Conservation (phyloP, 495 filamentous ascomycete species). For the Collariella sp. region DNA sequence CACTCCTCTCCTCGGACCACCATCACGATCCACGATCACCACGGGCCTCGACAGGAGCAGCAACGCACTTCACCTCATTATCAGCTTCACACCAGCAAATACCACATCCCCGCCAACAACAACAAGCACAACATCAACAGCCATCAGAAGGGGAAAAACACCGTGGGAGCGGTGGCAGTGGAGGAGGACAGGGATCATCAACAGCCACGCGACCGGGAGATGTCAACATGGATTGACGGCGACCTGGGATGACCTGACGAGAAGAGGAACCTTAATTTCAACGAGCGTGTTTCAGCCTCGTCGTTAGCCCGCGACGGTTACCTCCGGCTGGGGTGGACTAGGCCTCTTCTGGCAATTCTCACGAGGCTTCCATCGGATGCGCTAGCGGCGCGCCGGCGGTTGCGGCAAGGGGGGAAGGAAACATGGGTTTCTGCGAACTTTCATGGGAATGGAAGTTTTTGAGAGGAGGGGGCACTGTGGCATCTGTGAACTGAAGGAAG, state of each 20-base stretch:
- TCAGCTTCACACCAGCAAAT: conserved; percentile 14
- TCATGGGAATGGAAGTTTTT: conserved; percentile 1
- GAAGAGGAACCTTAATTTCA: conserved; percentile 37
- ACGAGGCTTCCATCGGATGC: not conserved
- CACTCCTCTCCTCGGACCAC: conserved; percentile 39
- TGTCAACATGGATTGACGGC: conserved; percentile 29
- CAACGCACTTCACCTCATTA: conserved; percentile 13
- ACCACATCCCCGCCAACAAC: conserved; percentile 6
- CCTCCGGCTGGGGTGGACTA: not conserved
- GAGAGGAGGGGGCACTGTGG: no score
- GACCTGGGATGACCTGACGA: no score
- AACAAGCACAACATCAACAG: conserved; percentile 13
- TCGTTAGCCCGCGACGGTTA: conserved; percentile 2
- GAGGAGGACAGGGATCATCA: conserved; percentile 29
- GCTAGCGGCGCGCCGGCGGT: not conserved
- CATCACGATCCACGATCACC: conserved; percentile 35
- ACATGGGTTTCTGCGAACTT: not conserved
- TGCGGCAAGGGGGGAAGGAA: not conserved
- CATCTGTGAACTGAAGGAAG: no score
- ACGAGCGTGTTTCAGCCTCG: conserved; percentile 30
- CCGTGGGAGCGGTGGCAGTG: conserved; percentile 21
- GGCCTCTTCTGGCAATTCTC: conserved; percentile 10
- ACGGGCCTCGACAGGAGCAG: conserved; percentile 21
- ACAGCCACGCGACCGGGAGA: conserved; percentile 29
- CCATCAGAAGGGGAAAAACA: conserved; percentile 25